phyloP scores from a whole-genome alignment of 768 basidiomycete genomes.

The Lactifluus rugatus region DNA sequence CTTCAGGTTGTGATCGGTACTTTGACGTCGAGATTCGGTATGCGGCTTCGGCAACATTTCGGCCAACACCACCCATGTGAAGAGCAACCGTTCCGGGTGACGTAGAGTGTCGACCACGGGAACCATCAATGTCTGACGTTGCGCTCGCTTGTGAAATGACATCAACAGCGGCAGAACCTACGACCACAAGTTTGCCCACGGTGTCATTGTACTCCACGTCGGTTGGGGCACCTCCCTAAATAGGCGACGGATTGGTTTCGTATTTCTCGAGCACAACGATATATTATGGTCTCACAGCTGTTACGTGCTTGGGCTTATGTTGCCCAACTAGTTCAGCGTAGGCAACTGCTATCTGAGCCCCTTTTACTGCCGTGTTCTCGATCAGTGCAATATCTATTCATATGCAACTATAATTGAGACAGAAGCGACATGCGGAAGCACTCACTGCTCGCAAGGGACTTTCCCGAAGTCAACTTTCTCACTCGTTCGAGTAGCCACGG shows the following conservation, averaged over 20 bases:
- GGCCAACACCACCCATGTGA: constrained; percentile 80
- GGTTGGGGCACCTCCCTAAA: not conserved
- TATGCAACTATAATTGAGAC: not conserved
- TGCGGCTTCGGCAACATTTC: constrained; percentile 92
- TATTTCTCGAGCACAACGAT: not conserved
- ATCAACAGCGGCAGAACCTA: constrained; percentile 87
- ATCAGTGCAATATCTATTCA: constrained; percentile 72
- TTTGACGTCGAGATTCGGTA: constrained; percentile 46
- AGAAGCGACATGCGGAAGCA: not conserved
- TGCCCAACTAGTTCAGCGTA: constrained; percentile 44
- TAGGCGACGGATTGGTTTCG: not conserved
- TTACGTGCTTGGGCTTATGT: not conserved
- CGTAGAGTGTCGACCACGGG: constrained; percentile 54
- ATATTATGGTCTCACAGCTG: constrained; percentile 6
- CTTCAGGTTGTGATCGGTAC: constrained; percentile 19
- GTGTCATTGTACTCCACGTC: not conserved
- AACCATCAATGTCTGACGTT: constrained; percentile 22
- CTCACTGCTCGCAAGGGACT: constrained; percentile 64
- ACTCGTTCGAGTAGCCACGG: constrained; percentile 89
- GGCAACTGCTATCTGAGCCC: constrained; percentile 69
- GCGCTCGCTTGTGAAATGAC: constrained; percentile 53
- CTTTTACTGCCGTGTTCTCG: constrained; percentile 76
- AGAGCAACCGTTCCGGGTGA: constrained; percentile 66
- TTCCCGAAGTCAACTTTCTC: constrained; percentile 66
- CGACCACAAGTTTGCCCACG: constrained; percentile 49